Evolutionary conservation across 768 basidiomycete genomes (phyloP), one percentile per base, ranked within the genome.

Genomic region (Hirschioporus abietinus): DNA sequence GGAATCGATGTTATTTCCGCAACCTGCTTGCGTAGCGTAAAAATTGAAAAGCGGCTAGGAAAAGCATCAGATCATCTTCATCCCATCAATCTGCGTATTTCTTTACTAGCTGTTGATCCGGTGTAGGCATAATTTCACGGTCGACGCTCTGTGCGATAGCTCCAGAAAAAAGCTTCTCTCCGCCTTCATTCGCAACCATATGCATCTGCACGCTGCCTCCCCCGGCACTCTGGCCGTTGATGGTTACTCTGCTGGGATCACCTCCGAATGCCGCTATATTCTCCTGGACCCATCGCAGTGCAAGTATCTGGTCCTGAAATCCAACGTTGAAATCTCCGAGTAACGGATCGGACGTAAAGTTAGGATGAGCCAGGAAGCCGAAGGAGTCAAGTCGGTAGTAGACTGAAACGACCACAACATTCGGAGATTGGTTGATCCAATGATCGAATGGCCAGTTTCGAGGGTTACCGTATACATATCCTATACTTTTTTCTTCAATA

Each of bases 131-230:
- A 5, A 85, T 83, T 0, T 80, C 76, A 20, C 88, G 76, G 69
- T 78, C 86, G 25, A 88, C 82, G 70, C 87, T 88, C 73, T 90
- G 88, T 0, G 82, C 84, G 68, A 89, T 88, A 9, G 84, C 88
- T 17, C 77, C 78, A 17, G 77, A 75, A 73, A 89, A 89, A 12
- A 87, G 71, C 15, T 72, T 66, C 63, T 78, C 72, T 2, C 71
- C n/a, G n/a, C n/a, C 72, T 25, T 72, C 71, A 63, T 80, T 76
- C 1, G 84, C 83, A 4, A 86, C 78, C 58, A 88, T 77, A 69
- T 87, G 86, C n/a, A 89, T n/a, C n/a, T n/a, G 76, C 70, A 85
- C 85, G 4, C 81, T 0, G 83, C 80, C 74, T 0, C 80, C 86
- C n/a, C 86, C 86, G 0, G 85, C 86, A 68, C 86, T 87, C 70